phyloP scores from a whole-genome alignment of 345 rosid species.

The Draba incana region DNA sequence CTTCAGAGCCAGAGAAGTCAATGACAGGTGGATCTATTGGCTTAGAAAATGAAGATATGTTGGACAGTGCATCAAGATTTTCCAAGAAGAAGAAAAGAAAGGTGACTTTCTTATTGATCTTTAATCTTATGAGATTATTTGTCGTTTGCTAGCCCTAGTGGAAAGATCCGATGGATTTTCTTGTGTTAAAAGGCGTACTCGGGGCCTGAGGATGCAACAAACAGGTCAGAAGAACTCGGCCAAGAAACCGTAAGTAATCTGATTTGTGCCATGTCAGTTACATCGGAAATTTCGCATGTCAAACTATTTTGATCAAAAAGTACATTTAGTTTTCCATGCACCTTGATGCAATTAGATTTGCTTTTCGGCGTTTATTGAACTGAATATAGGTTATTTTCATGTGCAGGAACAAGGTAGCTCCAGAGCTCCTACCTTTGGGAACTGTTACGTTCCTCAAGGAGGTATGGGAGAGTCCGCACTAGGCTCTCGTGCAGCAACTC shows the following conservation, averaged over 20 bases:
- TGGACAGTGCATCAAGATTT: conserved; percentile 38
- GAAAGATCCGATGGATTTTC: conserved; percentile 14
- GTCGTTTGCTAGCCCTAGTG: conserved; percentile 2
- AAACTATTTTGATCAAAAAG: not conserved
- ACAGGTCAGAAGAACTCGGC: conserved; percentile 47
- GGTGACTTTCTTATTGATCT: conserved; percentile 43
- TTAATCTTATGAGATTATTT: conserved; percentile 27
- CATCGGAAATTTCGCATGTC: conserved; percentile 4
- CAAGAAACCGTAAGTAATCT: conserved; percentile 42
- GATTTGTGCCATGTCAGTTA: conserved; percentile 40
- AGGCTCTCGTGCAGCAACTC: conserved; percentile 52
- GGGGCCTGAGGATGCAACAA: conserved; percentile 42
- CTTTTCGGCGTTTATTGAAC: not conserved
- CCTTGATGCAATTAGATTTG: not conserved
- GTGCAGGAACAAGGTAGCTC: conserved; percentile 53
- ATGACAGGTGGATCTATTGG: conserved; percentile 38
- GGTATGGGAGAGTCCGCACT: conserved; percentile 48
- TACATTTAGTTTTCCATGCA: conserved; percentile 1
- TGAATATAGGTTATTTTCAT: conserved; percentile 10
- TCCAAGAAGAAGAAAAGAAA: conserved; percentile 61
- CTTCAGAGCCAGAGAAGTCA: conserved; percentile 40
- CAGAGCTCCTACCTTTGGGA: conserved; percentile 45
- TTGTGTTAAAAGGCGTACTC: conserved; percentile 43
- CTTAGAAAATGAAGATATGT: conserved; percentile 35
- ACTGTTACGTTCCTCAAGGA: conserved; percentile 53